These are phyloP conservation scores for Pythium periplocum DNA, from an alignment of 352 stramenopile species.

Conservation along the genomic window DNA sequence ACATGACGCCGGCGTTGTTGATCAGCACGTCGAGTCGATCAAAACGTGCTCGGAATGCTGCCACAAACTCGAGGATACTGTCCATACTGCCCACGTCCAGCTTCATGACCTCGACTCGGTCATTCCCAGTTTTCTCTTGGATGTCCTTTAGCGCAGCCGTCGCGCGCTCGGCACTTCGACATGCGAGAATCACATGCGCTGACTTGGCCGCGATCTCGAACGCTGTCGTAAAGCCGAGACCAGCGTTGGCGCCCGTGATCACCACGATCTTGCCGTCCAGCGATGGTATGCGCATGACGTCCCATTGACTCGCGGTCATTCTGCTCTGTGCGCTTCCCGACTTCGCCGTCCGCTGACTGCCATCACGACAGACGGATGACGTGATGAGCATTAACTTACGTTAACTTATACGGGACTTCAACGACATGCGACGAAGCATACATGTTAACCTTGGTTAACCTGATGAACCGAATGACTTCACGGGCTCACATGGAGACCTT, in stretches of 20 bases:
- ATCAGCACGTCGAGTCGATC: slow-evolving; percentile 23
- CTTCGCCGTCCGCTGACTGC: too few relatives aligned
- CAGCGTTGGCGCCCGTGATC: slow-evolving; percentile 9
- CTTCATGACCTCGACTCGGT: slow-evolving; percentile 10
- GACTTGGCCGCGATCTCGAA: slow-evolving; percentile 27
- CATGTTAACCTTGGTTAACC: too few relatives aligned
- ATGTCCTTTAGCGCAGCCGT: slow-evolving; percentile 30
- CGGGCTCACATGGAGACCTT: too few relatives aligned
- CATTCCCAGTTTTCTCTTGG: slow-evolving; percentile 1
- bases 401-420: too few relatives aligned
- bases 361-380: too few relatives aligned
- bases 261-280: background rate
- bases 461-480: too few relatives aligned
- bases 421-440: too few relatives aligned
- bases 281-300: slow-evolving; percentile 15
- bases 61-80: slow-evolving; percentile 18
- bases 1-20: slow-evolving; percentile 28
- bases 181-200: slow-evolving; percentile 52
- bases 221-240: slow-evolving; percentile 45
- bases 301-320: background rate
- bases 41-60: slow-evolving; percentile 9
- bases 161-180: slow-evolving; percentile 33
- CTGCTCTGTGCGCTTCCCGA: too few relatives aligned
- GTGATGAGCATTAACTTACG: too few relatives aligned
- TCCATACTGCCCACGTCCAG: slow-evolving; percentile 20